phyloP scores from a whole-genome alignment of 805 yeast species.

The Sugiyamaella chiloensis region DNA sequence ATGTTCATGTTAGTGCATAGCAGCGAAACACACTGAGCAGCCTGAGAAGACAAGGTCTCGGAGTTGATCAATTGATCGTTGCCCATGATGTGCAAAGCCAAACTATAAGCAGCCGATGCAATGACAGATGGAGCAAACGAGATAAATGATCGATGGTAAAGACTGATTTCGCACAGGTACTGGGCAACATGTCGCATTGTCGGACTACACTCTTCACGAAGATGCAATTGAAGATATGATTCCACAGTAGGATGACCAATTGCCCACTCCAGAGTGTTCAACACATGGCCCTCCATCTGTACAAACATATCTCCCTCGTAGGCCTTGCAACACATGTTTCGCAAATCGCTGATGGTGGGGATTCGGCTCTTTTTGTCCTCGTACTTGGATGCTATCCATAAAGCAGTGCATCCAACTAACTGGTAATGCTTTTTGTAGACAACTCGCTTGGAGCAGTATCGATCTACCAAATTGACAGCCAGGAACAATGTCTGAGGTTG shows the following conservation, averaged over 20 bases:
- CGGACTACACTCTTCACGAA: constrained; percentile 20
- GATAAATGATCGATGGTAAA: constrained; percentile 34
- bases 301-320: constrained; percentile 60
- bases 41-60: constrained; percentile 22
- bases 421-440: constrained; percentile 85
- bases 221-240: constrained; percentile 38
- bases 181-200: constrained; percentile 31
- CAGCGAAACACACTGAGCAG: constrained; percentile 32
- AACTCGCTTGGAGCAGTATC: constrained; percentile 85
- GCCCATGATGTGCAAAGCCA: constrained; percentile 26
- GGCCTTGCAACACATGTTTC: constrained; percentile 64
- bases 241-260: constrained; percentile 59
- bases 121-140: constrained; percentile 32
- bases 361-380: constrained; percentile 71
- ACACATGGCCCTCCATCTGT: constrained; percentile 77
- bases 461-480: constrained; percentile 74
- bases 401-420: constrained; percentile 83
- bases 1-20: constrained; percentile 35
- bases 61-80: constrained; percentile 14
- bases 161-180: constrained; percentile 38
- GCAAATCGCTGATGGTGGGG: constrained; percentile 70
- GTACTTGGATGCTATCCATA: constrained; percentile 88
- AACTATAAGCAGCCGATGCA: constrained; percentile 33
- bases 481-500: constrained; percentile 66
- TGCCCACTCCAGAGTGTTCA: constrained; percentile 69